Evolutionary conservation across 352 stramenopile genomes (phyloP).

Genomic region (Phytopythium helicoides): DNA sequence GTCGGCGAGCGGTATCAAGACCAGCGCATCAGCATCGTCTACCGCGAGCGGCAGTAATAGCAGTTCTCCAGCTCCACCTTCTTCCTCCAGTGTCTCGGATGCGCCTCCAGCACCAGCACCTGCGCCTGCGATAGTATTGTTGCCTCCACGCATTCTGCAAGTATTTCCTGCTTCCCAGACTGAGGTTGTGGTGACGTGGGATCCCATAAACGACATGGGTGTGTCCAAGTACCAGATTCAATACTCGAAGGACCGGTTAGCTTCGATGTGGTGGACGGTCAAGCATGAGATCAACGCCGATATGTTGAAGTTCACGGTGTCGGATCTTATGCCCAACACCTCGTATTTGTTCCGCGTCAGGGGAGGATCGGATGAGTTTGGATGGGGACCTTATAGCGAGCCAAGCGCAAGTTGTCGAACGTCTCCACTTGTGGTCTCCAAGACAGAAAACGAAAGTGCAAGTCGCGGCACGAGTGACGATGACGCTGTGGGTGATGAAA

Average conservation of each 20-base stretch:
- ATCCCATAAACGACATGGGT: constrained; percentile 49
- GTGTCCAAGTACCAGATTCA: constrained; percentile 81
- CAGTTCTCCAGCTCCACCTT: constrained; percentile 15
- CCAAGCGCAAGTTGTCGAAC: constrained; percentile 65
- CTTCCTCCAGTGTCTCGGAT: constrained; percentile 14
- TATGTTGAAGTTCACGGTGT: constrained; percentile 52
- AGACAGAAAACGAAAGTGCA: constrained; percentile 6
- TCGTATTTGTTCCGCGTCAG: constrained; percentile 76
- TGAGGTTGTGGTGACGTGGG: constrained; percentile 74
- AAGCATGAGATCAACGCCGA: constrained; percentile 63
- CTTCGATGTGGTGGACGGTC: constrained; percentile 76
- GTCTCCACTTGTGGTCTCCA: constrained; percentile 6
- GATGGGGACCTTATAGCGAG: constrained; percentile 79
- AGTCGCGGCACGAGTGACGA: constrained; percentile 16
- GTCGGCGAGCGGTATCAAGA: constrained; percentile 38
- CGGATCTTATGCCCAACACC: constrained; percentile 56
- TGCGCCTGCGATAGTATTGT: constrained; percentile 7
- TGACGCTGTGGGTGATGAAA: constrained; percentile 9
- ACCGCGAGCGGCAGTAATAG: constrained; percentile 1
- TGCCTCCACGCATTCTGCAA: constrained; percentile 51
- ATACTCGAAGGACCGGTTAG: constrained; percentile 75
- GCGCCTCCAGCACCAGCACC: neutral
- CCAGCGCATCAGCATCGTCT: constrained; percentile 3
- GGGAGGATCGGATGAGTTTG: constrained; percentile 39
- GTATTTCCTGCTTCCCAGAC: constrained; percentile 56